Evolutionary conservation across 805 yeast species (phyloP), one percentile per base, ranked within the genome.

Genomic region (Wickerhamomyces silvicola): DNA sequence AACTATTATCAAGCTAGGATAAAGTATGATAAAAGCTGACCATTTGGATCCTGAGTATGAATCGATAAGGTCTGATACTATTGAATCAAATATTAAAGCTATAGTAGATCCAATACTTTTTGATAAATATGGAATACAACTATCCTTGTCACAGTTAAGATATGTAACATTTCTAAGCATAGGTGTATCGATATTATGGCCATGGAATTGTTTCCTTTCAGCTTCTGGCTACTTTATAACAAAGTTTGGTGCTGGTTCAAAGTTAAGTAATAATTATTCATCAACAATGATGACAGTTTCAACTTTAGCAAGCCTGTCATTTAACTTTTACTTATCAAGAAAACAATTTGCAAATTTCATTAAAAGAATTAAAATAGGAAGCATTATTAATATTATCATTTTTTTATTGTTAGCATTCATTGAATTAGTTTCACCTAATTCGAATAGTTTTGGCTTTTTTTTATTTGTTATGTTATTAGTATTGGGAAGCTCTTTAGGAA

Each of bases 171-270:
- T 81, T 48, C 58, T 76, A 16, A 45, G 73, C 10, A 68, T 83
- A 7, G 97, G 97, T 0, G 66, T 85, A 10, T 81, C 95, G 1
- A 64, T 81, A 14, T 65, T 90, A 14, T 90, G 97, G 97, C 97
- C 97, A 0, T 90, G 97, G 96, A 92, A 90, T 63, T 78, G 92
- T 45, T 80, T 88, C 41, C 59, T 92, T 8, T 76, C 94, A 1
- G 95, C 96, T 0, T 73, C 95, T 0, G 81, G 81, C 7, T 87
- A 85, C 57, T 85, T 86, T 48, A 30, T 41, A 7, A n/a, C 32
- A 5, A 53, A 87, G 44, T 74, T 90, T 40, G 58, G 56, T 13
- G 62, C 53, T n/a, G 57, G 70, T 3, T 71, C 80, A 2, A 30
- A 57, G 2, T 56, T 79, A 45, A 68, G 81, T 9, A 66, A 65